Percentiles rank a stretch among this genome's conserved stretches.
Conservation (phyloP, 805 yeast species). For the Sugiyamaella qingdaonensis region DNA sequence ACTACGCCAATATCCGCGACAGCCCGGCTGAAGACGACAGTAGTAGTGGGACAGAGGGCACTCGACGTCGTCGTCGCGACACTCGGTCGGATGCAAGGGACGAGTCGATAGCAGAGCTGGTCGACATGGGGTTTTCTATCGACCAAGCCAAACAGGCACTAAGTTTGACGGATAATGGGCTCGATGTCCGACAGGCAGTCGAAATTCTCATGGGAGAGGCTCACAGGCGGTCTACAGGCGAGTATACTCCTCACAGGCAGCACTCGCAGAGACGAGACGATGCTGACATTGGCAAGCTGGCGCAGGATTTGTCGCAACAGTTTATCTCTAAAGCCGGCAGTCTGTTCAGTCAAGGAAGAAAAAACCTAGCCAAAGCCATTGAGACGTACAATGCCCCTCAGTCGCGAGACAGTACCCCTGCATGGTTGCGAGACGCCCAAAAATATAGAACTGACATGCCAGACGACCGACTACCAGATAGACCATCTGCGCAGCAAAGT, state of each 20-base stretch:
- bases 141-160: constrained; percentile 61
- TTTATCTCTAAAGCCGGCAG: constrained; percentile 57
- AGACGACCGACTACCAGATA: background rate
- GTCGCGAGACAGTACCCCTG: constrained; percentile 44
- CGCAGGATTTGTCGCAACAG: constrained; percentile 53
- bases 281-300: constrained; percentile 33
- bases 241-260: constrained; percentile 9
- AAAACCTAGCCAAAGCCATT: constrained; percentile 58
- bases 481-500: background rate
- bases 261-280: constrained; percentile 17
- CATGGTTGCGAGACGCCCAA: constrained; percentile 56
- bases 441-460: constrained; percentile 38
- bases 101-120: constrained; percentile 55
- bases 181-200: constrained; percentile 62
- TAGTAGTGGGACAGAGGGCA: no score
- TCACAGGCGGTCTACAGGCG: constrained; percentile 28
- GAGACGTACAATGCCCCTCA: constrained; percentile 48
- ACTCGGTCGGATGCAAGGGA: constrained; percentile 15
- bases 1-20: background rate
- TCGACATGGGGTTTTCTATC: constrained; percentile 75
- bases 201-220: constrained; percentile 60
- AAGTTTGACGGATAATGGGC: constrained; percentile 45
- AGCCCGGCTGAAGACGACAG: background rate
- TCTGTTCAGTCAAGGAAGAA: constrained; percentile 53
- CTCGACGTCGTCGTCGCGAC: background rate